These are phyloP conservation scores for Hyphopichia wangnamkhiaoensis DNA, from an alignment of 1,139 yeast species.

Conservation along the genomic window DNA sequence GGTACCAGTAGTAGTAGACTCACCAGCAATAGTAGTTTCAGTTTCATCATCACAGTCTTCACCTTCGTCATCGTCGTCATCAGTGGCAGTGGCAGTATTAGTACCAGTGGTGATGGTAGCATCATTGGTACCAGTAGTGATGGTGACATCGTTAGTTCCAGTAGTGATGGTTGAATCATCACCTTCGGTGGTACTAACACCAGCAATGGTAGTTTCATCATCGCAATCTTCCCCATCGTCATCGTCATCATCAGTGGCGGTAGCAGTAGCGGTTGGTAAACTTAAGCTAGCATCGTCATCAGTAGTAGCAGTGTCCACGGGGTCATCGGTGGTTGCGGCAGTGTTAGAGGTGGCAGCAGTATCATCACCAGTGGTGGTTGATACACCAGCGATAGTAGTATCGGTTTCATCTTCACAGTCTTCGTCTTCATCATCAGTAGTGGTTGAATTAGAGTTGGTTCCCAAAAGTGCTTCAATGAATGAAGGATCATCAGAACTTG, in stretches of 20 bases:
- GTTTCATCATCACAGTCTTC: conserved; percentile 3
- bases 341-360: conserved; percentile 6
- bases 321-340: conserved; percentile 5
- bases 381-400: conserved; percentile 4
- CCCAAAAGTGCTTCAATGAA: too few species aligned
- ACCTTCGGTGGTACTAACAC: not conserved
- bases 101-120: conserved; percentile 11
- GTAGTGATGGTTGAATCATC: too few species aligned
- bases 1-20: not conserved
- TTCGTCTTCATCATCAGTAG: conserved; percentile 14
- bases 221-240: not conserved
- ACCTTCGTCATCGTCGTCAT: conserved; percentile 1
- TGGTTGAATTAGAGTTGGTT: too few species aligned
- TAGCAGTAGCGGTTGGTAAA: too few species aligned
- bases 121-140: too few species aligned
- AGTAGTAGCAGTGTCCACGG: conserved; percentile 8
- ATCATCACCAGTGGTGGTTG: conserved; percentile 11
- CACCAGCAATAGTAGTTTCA: not conserved
- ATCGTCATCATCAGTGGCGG: conserved; percentile 1
- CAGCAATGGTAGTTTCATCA: not conserved
- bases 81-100: conserved; percentile 5
- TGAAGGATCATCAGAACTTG: too few species aligned
- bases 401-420: conserved; percentile 9
- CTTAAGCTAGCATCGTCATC: too few species aligned
- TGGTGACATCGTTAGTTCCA: too few species aligned